Evolutionary conservation across 192 early-diverging fungal genomes (phyloP).

Genomic region (Irineochytrium annulatum): DNA sequence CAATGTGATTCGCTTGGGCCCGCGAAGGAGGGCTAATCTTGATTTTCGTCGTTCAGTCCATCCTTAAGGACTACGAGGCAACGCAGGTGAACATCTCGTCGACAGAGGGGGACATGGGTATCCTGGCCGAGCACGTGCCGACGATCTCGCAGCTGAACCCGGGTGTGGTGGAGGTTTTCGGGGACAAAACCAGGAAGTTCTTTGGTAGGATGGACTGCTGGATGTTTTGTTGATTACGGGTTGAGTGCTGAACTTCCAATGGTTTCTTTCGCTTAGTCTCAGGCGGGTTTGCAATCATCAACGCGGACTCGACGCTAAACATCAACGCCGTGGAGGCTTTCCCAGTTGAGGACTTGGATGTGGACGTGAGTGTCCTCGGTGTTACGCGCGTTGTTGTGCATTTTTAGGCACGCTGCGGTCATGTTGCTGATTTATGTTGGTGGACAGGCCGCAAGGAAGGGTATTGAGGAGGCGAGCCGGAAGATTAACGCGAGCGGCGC

Average conservation of each 20-base stretch:
- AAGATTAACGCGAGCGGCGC: slow-evolving; percentile 47
- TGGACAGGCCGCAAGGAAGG: slow-evolving; percentile 61
- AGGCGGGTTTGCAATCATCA: slow-evolving; percentile 96
- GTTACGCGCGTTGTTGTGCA: too few species aligned
- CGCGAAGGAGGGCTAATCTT: too few species aligned
- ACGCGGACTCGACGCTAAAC: slow-evolving; percentile 93
- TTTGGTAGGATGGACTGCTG: slow-evolving; percentile 78
- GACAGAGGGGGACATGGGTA: slow-evolving; percentile 94
- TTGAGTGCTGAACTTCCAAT: too few species aligned
- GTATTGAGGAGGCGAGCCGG: slow-evolving; percentile 79
- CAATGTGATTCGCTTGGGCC: too few species aligned
- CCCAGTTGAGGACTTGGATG: slow-evolving; percentile 80
- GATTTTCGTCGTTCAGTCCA: too few species aligned
- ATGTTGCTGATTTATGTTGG: not conserved
- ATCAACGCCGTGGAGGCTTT: slow-evolving; percentile 96
- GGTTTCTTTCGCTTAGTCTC: slow-evolving; percentile 60
- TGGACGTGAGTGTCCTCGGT: slow-evolving; percentile 60
- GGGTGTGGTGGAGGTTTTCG: slow-evolving; percentile 79
- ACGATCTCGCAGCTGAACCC: slow-evolving; percentile 88
- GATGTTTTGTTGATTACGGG: too few species aligned
- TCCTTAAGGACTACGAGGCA: slow-evolving; percentile 69
- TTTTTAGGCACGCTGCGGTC: too few species aligned
- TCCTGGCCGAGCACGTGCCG: slow-evolving; percentile 96
- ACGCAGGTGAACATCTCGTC: slow-evolving; percentile 92
- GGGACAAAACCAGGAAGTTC: slow-evolving; percentile 77